Evolutionary conservation across 805 yeast genomes (phyloP).

Genomic region (Starmerella lactis-condensi): DNA sequence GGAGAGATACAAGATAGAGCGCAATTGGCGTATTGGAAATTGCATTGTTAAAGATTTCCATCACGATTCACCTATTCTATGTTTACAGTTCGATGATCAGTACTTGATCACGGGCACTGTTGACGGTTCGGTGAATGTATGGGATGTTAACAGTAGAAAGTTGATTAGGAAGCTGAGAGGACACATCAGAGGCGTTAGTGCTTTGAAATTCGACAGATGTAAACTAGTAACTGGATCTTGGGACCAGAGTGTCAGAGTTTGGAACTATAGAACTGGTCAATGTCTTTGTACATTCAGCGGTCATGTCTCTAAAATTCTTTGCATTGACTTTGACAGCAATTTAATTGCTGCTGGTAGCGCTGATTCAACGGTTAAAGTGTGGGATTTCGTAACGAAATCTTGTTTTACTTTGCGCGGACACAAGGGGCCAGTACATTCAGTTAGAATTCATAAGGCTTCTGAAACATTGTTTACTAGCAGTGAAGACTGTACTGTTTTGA

Average conservation of each 20-base stretch:
- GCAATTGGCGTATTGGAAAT: conserved; percentile 82
- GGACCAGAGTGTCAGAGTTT: conserved; percentile 79
- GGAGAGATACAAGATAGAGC: conserved; percentile 77
- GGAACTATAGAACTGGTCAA: conserved; percentile 91
- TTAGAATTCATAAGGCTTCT: conserved; percentile 64
- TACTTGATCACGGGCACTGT: conserved; percentile 78
- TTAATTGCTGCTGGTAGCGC: conserved; percentile 86
- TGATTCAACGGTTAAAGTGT: conserved; percentile 77
- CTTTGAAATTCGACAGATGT: conserved; percentile 70
- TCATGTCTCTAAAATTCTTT: conserved; percentile 67
- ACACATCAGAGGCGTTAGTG: conserved; percentile 74
- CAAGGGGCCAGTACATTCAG: conserved; percentile 78
- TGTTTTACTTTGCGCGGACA: conserved; percentile 90
- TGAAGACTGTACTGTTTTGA: conserved; percentile 78
- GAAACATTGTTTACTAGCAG: conserved; percentile 69
- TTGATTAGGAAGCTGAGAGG: conserved; percentile 62
- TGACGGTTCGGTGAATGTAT: conserved; percentile 77
- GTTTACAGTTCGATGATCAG: conserved; percentile 68
- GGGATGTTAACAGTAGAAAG: conserved; percentile 73
- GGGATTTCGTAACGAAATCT: conserved; percentile 89
- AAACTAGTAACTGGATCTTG: conserved; percentile 83
- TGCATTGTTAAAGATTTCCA: conserved; percentile 56
- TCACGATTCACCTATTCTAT: conserved; percentile 32
- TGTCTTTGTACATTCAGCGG: conserved; percentile 89
- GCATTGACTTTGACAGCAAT: conserved; percentile 66